A percentile compares a stretch with the other conserved stretches of the same genome.
Evolutionary conservation across 1,284 basidiomycete species (phyloP).

Genomic region (Cryptococcus wingfieldii): DNA sequence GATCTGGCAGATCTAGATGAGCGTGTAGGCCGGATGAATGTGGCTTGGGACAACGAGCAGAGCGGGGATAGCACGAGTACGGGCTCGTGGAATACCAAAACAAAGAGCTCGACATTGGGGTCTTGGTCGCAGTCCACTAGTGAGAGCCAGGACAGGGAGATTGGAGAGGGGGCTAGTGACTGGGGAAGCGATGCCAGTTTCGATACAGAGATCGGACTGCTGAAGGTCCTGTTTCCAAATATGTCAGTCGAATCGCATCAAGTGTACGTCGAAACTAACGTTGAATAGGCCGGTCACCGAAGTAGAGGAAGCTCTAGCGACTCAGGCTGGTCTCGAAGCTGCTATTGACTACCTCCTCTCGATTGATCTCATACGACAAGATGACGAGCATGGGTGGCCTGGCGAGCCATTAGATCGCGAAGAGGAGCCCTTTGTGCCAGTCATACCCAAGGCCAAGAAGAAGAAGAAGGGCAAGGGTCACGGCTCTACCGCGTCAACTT

Average conservation of each 20-base stretch:
- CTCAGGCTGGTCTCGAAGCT: constrained; percentile 21
- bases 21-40: too few relatives aligned
- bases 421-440: not conserved
- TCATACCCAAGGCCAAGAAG: not conserved
- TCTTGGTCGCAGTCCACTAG: constrained; percentile 26
- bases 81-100: constrained; percentile 1
- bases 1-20: too few relatives aligned
- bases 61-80: too few relatives aligned
- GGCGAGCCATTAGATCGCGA: constrained; percentile 15
- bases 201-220: constrained; percentile 3
- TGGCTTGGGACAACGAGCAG: too few relatives aligned
- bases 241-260: not conserved
- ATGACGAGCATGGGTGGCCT: constrained; percentile 34
- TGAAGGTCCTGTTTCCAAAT: not conserved
- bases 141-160: not conserved
- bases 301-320: constrained; percentile 21
- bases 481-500: not conserved
- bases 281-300: not conserved
- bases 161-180: not conserved
- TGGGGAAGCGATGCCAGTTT: constrained; percentile 3
- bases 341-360: constrained; percentile 43
- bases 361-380: constrained; percentile 34
- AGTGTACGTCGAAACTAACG: not conserved
- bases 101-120: not conserved
- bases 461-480: not conserved